Evolutionary conservation across 306 rosid genomes (phyloP).

Genomic region (Malus orientalis): DNA sequence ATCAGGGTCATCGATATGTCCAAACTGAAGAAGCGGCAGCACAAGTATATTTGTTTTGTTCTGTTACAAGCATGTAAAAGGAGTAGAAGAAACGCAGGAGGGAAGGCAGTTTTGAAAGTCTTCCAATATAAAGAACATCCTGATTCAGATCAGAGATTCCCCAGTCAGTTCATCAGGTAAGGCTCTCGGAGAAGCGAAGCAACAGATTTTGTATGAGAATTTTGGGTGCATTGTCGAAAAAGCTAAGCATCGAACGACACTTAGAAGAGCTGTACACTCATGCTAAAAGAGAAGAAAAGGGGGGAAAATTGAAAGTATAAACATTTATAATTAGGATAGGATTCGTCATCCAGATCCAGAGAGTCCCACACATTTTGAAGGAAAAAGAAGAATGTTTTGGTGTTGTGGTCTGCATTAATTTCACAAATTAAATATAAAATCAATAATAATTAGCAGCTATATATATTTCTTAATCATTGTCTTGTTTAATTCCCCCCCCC

Average conservation of each 20-base stretch:
- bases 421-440: constrained; percentile 15
- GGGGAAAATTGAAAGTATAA: background rate
- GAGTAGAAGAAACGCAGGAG: constrained; percentile 12
- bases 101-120: constrained; percentile 20
- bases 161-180: background rate
- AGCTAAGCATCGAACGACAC: constrained; percentile 8
- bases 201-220: constrained; percentile 13
- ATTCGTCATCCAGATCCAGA: constrained; percentile 32
- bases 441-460: constrained; percentile 36
- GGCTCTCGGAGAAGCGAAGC: background rate
- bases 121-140: constrained; percentile 13
- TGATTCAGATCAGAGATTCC: constrained; percentile 9
- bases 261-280: constrained; percentile 3
- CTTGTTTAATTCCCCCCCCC: background rate
- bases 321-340: constrained; percentile 30
- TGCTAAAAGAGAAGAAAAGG: background rate
- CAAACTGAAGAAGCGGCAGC: background rate
- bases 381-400: constrained; percentile 34
- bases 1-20: constrained; percentile 8
- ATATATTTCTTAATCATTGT: constrained; percentile 20
- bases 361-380: constrained; percentile 40
- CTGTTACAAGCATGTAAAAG: constrained; percentile 18
- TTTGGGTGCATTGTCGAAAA: constrained; percentile 8
- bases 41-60: constrained; percentile 1
- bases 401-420: constrained; percentile 41